Base-by-base conservation (phyloP, 768 basidiomycete genomes). In the Calvatia gigantea region DNA sequence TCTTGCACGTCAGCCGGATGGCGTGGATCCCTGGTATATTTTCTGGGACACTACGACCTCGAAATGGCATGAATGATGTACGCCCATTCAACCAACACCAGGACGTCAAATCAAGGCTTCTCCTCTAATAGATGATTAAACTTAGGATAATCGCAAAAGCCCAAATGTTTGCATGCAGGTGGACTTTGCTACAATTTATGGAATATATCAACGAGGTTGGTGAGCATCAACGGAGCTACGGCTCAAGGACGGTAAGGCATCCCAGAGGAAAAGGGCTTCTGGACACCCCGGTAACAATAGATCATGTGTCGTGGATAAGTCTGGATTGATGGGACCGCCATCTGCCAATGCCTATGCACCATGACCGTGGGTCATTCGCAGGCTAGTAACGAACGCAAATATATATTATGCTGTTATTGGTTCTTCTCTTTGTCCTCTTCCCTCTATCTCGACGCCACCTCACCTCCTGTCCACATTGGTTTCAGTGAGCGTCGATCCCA, bases 41-140 rank as follows among this genome's bases (percentile, higher is more conserved):
- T 42, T 21, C 41, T 42, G 41, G 9, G 19, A 42, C 21, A 21
- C 3, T 12, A 12, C 21, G 11, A 37, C 17, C 41, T 12, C 41
- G 19, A n/a, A 39, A 39, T 17, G 38, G 7, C 38, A 17, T 39
- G 14, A 11, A 42, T 42, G 19, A 42, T 11, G 19, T 8, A 19
- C 23, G 19, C 19, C 41, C 11, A 23, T 19, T 23, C n/a, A 8
- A 19, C 17, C 14, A 17, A 42, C 41, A 42, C 17, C 25, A 21
- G 19, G 6, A 21, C 19, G 41, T 21, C 23, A 42, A 19, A 25
- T 42, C 58, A 70, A 14, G 15, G 23, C 38, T 5, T 32, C 17
- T 39, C 42, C 43, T 25, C 31, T 14, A 33, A 23, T 33, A 51
- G 28, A 28, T 57, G 31, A 35, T 48, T 7, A 33, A 48, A 48